These are phyloP conservation scores for Neurospora crassa DNA, from an alignment of 2,329 filamentous ascomycete species.

Conservation along the genomic window DNA sequence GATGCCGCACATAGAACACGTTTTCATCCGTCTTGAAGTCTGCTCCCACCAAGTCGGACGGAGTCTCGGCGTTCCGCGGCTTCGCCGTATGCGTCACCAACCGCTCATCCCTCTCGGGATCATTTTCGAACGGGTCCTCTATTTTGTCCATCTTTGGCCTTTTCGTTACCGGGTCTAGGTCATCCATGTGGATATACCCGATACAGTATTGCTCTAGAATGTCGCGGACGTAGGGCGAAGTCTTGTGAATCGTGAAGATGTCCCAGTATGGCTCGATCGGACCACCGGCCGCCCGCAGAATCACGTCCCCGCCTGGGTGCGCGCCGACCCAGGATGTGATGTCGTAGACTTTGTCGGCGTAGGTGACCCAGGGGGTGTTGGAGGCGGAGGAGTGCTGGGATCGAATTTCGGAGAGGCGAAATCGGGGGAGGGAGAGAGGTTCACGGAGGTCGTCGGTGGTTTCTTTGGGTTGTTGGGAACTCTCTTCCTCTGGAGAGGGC, in stretches of 20 bases:
- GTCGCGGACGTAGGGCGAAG: conserved; percentile 49
- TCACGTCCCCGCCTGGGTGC: conserved; percentile 60
- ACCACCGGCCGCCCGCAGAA: conserved; percentile 54
- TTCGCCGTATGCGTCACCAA: conserved; percentile 43
- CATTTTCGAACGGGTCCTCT: conserved; percentile 50
- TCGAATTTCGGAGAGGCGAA: conserved; percentile 40
- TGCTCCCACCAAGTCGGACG: conserved; percentile 34
- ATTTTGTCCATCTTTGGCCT: conserved; percentile 41
- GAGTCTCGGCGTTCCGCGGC: conserved; percentile 54
- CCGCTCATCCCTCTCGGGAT: conserved; percentile 41
- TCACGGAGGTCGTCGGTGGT: conserved; percentile 17
- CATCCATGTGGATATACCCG: conserved; percentile 42
- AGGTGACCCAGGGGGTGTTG: conserved; percentile 52
- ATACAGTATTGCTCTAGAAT: conserved; percentile 57
- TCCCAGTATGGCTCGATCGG: conserved; percentile 61
- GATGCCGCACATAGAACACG: conserved; percentile 51
- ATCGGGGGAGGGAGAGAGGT: conserved; percentile 34
- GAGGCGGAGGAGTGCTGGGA: conserved; percentile 42
- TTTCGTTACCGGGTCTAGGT: conserved; percentile 43
- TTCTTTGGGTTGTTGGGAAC: neutral
- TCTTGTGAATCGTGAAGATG: conserved; percentile 60
- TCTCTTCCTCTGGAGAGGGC: neutral
- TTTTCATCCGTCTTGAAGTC: conserved; percentile 45
- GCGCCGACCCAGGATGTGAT: conserved; percentile 59
- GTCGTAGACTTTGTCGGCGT: conserved; percentile 56